Evolutionary conservation across 805 yeast species (phyloP), one percentile per base, ranked within the genome.

Genomic region (Barnettozyma sucrosica): DNA sequence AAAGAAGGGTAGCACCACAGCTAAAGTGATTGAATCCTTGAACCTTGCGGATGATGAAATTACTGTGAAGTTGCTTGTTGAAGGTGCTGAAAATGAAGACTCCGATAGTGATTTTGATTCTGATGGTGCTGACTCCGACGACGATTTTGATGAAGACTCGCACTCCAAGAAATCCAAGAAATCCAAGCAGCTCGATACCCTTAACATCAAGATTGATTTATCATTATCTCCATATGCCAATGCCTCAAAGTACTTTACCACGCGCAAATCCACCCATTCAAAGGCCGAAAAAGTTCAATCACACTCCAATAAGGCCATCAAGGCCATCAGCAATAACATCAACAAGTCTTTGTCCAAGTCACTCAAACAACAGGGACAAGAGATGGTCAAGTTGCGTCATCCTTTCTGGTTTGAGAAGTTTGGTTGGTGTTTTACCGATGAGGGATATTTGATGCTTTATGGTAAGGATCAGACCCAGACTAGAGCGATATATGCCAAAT

Each of bases 371-470:
- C 71, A 71, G 14, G 82, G 85, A 24, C 80, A 75, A 48, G 76
- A 74, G 48, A 69, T 77, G 10, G 66, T 79, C 40, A 74, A 73
- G 44, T 70, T 85, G 28, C 75, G 97, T 41, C 72, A 77, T 5
- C 89, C 88, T 41, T 83, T 72, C 61, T 90, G 97, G 87, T 93
- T 93, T 68, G 99, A 93, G 62, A 93, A 92, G 65, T 92, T 83
- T 64, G 80, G 75, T 59, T 93, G 99, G 99, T 93, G 93, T 60
- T 71, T 90, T n/a, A 79, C 97, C 0, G 81, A 83, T 54, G 98
- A 92, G 61, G 90, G 93, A 0, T 89, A 85, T 59, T 67, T 93
- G 43, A 85, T 95, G 49, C 65, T 93, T 46, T 89, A 90, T 41
- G 98, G 97, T 2, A 80, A 89, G 53, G 97, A 93, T 61, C 77